phyloP scores from a whole-genome alignment of 352 stramenopile species.

The Phytophthora pluvialis region DNA sequence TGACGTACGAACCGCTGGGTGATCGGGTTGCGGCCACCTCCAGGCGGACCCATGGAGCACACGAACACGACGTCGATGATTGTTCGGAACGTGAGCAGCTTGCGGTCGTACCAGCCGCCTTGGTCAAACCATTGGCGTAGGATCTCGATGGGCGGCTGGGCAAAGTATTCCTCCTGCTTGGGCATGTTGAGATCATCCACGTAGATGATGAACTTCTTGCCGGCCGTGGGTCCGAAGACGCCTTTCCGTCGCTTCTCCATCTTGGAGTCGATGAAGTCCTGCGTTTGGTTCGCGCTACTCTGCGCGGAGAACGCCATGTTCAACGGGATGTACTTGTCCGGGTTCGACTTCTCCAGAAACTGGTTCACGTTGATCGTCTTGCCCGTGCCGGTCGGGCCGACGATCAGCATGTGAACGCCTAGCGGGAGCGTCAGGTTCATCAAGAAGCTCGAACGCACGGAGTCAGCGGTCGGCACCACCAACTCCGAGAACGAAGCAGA shows the following conservation, averaged over 20 bases:
- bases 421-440: constrained; percentile 87
- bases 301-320: constrained; percentile 94
- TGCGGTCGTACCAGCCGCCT: constrained; percentile 95
- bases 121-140: constrained; percentile 96
- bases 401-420: constrained; percentile 92
- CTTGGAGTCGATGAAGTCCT: constrained; percentile 94
- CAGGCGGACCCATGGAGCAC: constrained; percentile 83
- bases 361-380: constrained; percentile 96
- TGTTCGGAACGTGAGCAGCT: constrained; percentile 90
- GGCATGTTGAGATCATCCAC: constrained; percentile 97
- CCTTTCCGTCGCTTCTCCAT: constrained; percentile 94
- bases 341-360: constrained; percentile 88
- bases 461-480: constrained; percentile 94
- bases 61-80: constrained; percentile 93
- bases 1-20: constrained; percentile 80
- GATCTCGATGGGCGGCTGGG: constrained; percentile 95
- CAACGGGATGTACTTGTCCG: constrained; percentile 92
- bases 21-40: constrained; percentile 81
- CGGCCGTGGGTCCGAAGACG: constrained; percentile 91
- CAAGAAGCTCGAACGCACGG: constrained; percentile 92
- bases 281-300: constrained; percentile 93
- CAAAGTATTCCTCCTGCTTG: constrained; percentile 94
- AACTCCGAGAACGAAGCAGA: constrained; percentile 90
- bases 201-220: constrained; percentile 94
- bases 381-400: constrained; percentile 94